A percentile compares a stretch with the other conserved stretches of the same genome.
Evolutionary conservation across 148 eudicot species (phyloP).

Genomic region (Arctostaphylos glauca): DNA sequence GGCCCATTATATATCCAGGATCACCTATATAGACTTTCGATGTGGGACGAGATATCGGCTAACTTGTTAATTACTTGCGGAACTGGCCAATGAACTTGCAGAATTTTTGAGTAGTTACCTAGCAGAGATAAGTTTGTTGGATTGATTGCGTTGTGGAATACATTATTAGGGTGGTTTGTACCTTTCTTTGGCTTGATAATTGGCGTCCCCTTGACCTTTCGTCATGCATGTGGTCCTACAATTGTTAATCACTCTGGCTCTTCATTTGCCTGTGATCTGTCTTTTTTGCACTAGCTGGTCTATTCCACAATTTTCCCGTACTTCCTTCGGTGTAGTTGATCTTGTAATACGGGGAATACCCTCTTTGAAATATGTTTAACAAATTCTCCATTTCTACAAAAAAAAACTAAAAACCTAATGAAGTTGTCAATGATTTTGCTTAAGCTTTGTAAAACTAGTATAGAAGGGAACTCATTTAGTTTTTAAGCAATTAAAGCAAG

Average conservation of each 20-base stretch:
- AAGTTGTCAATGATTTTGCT: not conserved
- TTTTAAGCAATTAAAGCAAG: not conserved
- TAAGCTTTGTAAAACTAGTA: not conserved
- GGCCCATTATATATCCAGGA: too few relatives aligned
- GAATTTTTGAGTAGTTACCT: conserved; percentile 31
- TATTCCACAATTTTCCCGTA: too few relatives aligned
- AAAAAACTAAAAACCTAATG: not conserved
- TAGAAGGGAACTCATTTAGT: not conserved
- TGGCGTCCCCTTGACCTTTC: not conserved
- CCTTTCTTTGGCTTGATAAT: not conserved
- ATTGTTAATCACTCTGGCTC: not conserved
- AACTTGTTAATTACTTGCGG: not conserved
- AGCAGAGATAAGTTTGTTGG: conserved; percentile 26
- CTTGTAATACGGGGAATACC: not conserved
- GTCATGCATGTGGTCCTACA: not conserved
- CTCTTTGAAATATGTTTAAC: not conserved
- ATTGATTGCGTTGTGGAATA: not conserved
- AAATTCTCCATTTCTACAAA: not conserved
- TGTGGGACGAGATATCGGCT: too few relatives aligned
- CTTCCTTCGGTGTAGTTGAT: too few relatives aligned
- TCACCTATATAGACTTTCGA: too few relatives aligned
- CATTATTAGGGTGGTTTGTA: not conserved
- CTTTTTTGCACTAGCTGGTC: too few relatives aligned
- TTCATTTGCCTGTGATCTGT: not conserved
- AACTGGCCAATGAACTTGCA: conserved; percentile 3